Percentiles rank a stretch among this genome's conserved stretches.
Conservation (phyloP, 495 filamentous ascomycete genomes). For the Lasiosphaeris hirsuta region DNA sequence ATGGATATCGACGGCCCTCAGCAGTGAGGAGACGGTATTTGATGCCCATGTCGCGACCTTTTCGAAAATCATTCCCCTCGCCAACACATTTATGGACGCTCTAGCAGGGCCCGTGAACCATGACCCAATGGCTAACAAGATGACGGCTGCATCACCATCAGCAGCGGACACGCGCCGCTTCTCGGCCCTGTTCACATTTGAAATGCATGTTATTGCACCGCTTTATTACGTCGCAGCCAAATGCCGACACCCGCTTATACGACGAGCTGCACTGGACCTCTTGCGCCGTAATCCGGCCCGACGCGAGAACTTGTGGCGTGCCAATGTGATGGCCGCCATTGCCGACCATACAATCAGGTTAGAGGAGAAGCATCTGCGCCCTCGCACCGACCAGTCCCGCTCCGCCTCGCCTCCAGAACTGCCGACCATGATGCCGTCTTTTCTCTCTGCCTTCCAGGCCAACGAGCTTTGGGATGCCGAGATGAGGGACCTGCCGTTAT, state of each 20-base stretch:
- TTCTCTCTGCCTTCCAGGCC: constrained; percentile 5
- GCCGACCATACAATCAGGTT: constrained; percentile 30
- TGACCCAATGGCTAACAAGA: constrained; percentile 6
- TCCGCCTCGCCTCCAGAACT: constrained; percentile 14
- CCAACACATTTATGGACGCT: constrained; percentile 28
- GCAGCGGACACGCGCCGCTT: constrained; percentile 21
- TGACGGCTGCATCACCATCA: neutral
- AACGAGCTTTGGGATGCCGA: constrained; percentile 16
- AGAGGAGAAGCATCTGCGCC: constrained; percentile 30
- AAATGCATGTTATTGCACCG: constrained; percentile 48
- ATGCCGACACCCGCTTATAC: constrained; percentile 44
- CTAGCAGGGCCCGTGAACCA: constrained; percentile 3
- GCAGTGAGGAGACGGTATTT: constrained; percentile 33
- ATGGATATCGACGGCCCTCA: constrained; percentile 38
- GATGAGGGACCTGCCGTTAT: constrained; percentile 9
- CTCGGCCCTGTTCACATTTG: constrained; percentile 44
- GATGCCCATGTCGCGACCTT: constrained; percentile 37
- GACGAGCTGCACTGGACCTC: constrained; percentile 40
- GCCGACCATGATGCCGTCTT: neutral
- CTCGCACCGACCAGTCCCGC: constrained; percentile 9
- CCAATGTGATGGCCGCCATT: constrained; percentile 34
- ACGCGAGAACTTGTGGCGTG: constrained; percentile 41
- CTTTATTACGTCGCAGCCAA: constrained; percentile 50
- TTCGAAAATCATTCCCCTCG: constrained; percentile 34
- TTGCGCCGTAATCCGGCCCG: constrained; percentile 32